Evolutionary conservation across 2,329 filamentous ascomycete genomes (phyloP).

Genomic region (Blastomyces emzantsi): DNA sequence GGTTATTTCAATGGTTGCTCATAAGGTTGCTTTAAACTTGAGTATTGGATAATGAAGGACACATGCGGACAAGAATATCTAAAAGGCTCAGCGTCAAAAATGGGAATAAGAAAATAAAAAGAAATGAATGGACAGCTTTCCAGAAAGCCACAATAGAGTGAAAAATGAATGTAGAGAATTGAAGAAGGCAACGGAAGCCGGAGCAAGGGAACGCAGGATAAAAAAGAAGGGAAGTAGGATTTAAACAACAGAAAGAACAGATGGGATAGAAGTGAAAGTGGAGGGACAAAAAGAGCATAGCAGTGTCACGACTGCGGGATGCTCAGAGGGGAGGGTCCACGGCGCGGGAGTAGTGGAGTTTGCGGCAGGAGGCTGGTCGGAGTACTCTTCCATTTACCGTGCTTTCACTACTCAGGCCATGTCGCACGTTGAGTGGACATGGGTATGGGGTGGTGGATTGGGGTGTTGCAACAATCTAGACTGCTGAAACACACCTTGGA

Average conservation of each 20-base stretch:
- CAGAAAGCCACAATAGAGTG: conserved; percentile 25
- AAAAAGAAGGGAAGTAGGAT: background rate
- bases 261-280: background rate
- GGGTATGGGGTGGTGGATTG: conserved; percentile 4
- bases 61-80: background rate
- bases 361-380: background rate
- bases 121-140: conserved; percentile 34
- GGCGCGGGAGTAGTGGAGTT: background rate
- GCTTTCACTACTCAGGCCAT: conserved; percentile 1
- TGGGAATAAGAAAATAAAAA: conserved; percentile 6
- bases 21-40: background rate
- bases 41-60: background rate
- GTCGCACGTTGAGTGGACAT: conserved; percentile 2
- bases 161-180: conserved; percentile 6
- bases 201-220: conserved; percentile 14
- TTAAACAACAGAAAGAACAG: conserved; percentile 14
- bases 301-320: background rate
- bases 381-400: conserved; percentile 2
- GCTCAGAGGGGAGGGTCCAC: background rate
- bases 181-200: conserved; percentile 3
- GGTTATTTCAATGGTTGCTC: conserved; percentile 20
- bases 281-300: background rate
- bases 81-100: conserved; percentile 10
- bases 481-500: conserved; percentile 8
- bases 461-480: conserved; percentile 4